phyloP scores from a whole-genome alignment of 2,329 filamentous ascomycete genomes.

The Decorospora gaudefroyi region DNA sequence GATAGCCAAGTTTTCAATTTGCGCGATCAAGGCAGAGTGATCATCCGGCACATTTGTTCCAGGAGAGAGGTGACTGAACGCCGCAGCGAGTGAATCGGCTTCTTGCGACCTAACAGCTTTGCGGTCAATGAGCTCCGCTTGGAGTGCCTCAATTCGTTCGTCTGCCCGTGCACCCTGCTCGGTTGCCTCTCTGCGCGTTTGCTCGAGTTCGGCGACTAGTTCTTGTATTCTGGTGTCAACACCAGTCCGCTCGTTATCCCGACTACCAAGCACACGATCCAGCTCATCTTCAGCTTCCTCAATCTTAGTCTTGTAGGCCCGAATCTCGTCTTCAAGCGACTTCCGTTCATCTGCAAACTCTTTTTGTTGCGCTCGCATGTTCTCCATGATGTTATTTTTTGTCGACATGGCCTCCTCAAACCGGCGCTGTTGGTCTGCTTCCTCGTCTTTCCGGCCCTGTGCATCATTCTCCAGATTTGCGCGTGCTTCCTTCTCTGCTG shows the following conservation, averaged over 20 bases:
- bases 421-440: constrained; percentile 66
- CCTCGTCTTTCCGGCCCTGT: constrained; percentile 58
- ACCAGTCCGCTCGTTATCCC: constrained; percentile 77
- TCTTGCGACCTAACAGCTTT: constrained; percentile 49
- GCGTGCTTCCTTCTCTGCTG: constrained; percentile 70
- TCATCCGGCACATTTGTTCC: constrained; percentile 44
- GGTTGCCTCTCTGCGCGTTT: constrained; percentile 55
- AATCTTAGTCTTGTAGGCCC: constrained; percentile 71
- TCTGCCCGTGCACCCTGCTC: constrained; percentile 56
- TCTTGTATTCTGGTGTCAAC: constrained; percentile 69
- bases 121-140: constrained; percentile 60
- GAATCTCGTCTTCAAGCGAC: constrained; percentile 79
- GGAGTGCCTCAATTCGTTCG: constrained; percentile 55
- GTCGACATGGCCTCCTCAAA: constrained; percentile 87
- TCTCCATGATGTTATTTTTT: constrained; percentile 90
- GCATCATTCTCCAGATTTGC: constrained; percentile 72
- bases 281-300: constrained; percentile 94
- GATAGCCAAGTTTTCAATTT: constrained; percentile 53
- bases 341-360: constrained; percentile 87
- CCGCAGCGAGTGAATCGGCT: constrained; percentile 35
- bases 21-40: constrained; percentile 45
- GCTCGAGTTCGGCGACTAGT: constrained; percentile 73
- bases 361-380: constrained; percentile 87
- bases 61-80: constrained; percentile 49
- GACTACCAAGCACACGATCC: constrained; percentile 78